A percentile compares a stretch with the other conserved stretches of the same genome.
Conservation (phyloP, 2,329 filamentous ascomycete genomes). For the Colletotrichum phormii region DNA sequence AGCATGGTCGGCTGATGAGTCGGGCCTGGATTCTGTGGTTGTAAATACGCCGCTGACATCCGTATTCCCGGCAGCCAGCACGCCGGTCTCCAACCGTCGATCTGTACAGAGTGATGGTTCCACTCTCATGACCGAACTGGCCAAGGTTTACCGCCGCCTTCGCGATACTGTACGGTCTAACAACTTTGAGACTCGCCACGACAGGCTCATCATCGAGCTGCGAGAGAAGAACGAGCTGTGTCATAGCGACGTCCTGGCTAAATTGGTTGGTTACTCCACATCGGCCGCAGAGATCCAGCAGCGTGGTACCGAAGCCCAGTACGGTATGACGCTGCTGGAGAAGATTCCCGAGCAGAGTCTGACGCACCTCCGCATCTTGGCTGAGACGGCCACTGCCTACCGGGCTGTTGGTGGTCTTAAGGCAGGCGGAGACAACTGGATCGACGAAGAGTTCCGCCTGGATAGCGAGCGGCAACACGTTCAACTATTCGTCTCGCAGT, state of each 20-base stretch:
- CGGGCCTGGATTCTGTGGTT: slow-evolving; percentile 45
- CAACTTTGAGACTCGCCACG: slow-evolving; percentile 56
- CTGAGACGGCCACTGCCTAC: slow-evolving; percentile 90
- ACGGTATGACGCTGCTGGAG: slow-evolving; percentile 81
- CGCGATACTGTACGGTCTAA: slow-evolving; percentile 69
- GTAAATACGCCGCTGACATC: slow-evolving; percentile 57
- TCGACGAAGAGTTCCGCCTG: slow-evolving; percentile 73
- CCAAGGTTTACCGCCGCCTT: slow-evolving; percentile 70
- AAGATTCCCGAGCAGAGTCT: slow-evolving; percentile 86
- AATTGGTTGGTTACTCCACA: slow-evolving; percentile 84
- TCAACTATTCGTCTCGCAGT: slow-evolving; percentile 77
- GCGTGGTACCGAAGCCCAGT: slow-evolving; percentile 81
- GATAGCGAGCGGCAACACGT: slow-evolving; percentile 79
- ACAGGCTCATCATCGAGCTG: slow-evolving; percentile 43
- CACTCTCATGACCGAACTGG: slow-evolving; percentile 64
- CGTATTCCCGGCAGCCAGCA: slow-evolving; percentile 52
- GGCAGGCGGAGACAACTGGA: slow-evolving; percentile 67
- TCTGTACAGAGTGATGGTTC: slow-evolving; percentile 47
- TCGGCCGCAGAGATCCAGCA: slow-evolving; percentile 92
- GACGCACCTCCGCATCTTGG: slow-evolving; percentile 87
- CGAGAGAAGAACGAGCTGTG: slow-evolving; percentile 58
- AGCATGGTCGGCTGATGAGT: slow-evolving; percentile 55
- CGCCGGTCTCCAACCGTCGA: slow-evolving; percentile 49
- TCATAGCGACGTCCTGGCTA: slow-evolving; percentile 70
- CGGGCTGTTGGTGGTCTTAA: slow-evolving; percentile 80